Base-by-base conservation (phyloP, 192 early-diverging fungal genomes). In the Coemansia sp. region DNA sequence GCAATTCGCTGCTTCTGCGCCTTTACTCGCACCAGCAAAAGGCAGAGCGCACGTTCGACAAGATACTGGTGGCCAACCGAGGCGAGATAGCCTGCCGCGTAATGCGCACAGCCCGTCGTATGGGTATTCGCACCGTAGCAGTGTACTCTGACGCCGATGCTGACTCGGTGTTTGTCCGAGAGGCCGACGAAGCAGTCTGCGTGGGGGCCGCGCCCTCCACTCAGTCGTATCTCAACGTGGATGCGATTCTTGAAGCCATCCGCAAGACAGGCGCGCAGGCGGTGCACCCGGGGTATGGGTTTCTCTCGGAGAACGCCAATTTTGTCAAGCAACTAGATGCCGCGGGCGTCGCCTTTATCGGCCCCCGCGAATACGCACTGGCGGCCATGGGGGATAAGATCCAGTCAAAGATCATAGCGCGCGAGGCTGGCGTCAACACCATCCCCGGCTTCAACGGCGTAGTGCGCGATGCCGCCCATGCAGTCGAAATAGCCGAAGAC, bases 51-150 rank as follows among this genome's bases (percentile, higher is more conserved):
- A 63, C 67, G 60, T 97, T 97, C 73, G 87, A 93, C 85, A 98
- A 94, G 76, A 91, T 98, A 56, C 83, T 98, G 48, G 88, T 98
- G 50, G 94, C 95, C 38, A 98, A 98, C 85, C 88, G 95, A 53
- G 95, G 95, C 62, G 95, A 98, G 71, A 98, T 98, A 65, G 95
- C 95, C 0, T 88, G 88, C 75, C 92, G 95, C 55, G 90, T 98
- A 65, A 95, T 98, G 65, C 88, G 88, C 39, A 93, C 93, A 3
- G 95, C 95, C 42, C 86, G 87, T 60, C 94, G 92, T 70, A 91
- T 98, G 88, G 94, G 94, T 57, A 95, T 98, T 74, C 88, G 91
- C 73, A 96, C 95, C 3, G 94, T 98, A 0, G 93, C 95, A 8
- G 86, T 98, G 35, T 93, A 98, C 86, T 95, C 93, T 0, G 93